Conservation (phyloP, 2,329 filamentous ascomycete genomes). For the Byssochlamys sp. region DNA sequence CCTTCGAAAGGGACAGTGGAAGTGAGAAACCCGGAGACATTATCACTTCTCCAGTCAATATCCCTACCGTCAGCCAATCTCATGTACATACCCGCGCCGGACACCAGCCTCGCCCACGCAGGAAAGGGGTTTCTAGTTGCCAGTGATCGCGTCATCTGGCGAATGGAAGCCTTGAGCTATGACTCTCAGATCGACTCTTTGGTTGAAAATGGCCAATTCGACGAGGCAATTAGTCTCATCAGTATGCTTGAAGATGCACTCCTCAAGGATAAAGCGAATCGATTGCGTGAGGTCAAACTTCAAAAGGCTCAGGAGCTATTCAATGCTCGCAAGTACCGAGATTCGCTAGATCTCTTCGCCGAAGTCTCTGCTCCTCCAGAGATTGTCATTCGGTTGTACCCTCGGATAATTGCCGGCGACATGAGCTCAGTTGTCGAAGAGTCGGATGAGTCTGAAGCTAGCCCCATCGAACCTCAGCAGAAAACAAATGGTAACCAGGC, state of each 20-base stretch:
- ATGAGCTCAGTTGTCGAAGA: conserved; percentile 55
- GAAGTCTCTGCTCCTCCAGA: conserved; percentile 84
- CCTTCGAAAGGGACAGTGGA: conserved; percentile 76
- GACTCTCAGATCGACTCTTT: conserved; percentile 79
- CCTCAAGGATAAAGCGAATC: conserved; percentile 68
- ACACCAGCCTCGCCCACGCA: conserved; percentile 85
- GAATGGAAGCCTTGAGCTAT: conserved; percentile 88
- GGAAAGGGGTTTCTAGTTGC: conserved; percentile 91
- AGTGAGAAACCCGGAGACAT: conserved; percentile 81
- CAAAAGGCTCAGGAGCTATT: conserved; percentile 82
- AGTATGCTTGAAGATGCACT: conserved; percentile 87
- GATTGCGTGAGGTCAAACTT: conserved; percentile 78
- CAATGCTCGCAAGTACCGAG: conserved; percentile 67
- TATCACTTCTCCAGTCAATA: conserved; percentile 81
- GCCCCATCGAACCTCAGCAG: conserved; percentile 12
- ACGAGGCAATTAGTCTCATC: conserved; percentile 85
- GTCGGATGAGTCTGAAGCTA: conserved; percentile 26
- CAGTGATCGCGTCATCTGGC: conserved; percentile 86
- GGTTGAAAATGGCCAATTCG: conserved; percentile 61
- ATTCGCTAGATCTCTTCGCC: conserved; percentile 82
- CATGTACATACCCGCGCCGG: conserved; percentile 84
- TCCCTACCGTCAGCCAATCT: conserved; percentile 70
- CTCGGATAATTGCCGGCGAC: conserved; percentile 71
- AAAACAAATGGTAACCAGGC: conserved; percentile 20
- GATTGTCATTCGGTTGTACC: conserved; percentile 75